phyloP scores from a whole-genome alignment of 352 stramenopile species.

The Phytophthora idaei region DNA sequence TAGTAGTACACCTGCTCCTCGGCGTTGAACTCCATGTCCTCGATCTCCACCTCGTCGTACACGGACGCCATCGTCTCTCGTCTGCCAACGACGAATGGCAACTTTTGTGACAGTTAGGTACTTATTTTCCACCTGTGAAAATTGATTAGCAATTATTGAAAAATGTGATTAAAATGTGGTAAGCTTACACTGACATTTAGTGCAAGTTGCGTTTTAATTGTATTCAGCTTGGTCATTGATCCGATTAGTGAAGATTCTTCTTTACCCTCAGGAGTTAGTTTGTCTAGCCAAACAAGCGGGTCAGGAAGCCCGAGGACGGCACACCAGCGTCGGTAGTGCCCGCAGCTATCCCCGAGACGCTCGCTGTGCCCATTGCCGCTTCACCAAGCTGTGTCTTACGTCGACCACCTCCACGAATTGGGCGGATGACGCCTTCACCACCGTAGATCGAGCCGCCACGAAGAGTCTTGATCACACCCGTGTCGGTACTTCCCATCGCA shows the following conservation, averaged over 20 bases:
- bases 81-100: constrained; percentile 20
- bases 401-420: constrained; percentile 73
- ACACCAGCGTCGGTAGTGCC: constrained; percentile 12
- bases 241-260: no score
- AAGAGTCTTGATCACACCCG: constrained; percentile 67
- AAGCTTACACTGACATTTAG: no score
- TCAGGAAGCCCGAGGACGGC: constrained; percentile 52
- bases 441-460: constrained; percentile 70
- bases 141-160: constrained; percentile 5
- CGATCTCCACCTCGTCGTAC: constrained; percentile 99
- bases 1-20: constrained; percentile 96
- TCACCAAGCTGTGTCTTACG: constrained; percentile 56
- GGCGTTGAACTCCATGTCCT: constrained; percentile 98
- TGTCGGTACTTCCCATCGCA: constrained; percentile 29
- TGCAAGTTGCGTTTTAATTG: no score
- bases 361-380: constrained; percentile 17
- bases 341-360: constrained; percentile 4
- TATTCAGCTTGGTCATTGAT: no score
- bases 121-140: constrained; percentile 19
- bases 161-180: no score
- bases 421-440: constrained; percentile 69
- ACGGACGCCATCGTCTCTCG: constrained; percentile 71
- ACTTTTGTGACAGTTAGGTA: neutral
- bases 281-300: constrained; percentile 59
- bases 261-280: constrained; percentile 18